These are phyloP conservation scores for Candida golubevii DNA, from an alignment of 805 yeast genomes.

Conservation along the genomic window DNA sequence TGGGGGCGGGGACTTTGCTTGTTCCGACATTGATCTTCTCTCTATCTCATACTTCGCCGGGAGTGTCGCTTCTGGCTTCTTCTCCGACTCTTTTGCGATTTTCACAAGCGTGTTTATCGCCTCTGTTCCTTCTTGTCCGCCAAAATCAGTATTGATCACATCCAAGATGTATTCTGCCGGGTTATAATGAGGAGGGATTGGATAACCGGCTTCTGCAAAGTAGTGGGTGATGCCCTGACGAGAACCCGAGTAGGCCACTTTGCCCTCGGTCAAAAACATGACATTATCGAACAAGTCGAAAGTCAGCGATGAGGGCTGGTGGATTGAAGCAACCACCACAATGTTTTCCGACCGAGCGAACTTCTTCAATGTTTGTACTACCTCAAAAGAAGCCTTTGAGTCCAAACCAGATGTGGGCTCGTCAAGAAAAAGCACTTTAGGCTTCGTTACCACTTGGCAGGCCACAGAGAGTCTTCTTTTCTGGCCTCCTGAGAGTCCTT, in stretches of 20 bases:
- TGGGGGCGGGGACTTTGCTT: background rate
- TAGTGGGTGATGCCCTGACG: slow-evolving; percentile 42
- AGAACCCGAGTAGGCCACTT: slow-evolving; percentile 42
- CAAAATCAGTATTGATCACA: slow-evolving; percentile 26
- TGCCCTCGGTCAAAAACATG: slow-evolving; percentile 62
- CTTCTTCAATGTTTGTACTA: slow-evolving; percentile 56
- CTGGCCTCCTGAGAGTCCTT: slow-evolving; percentile 83
- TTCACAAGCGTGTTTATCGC: slow-evolving; percentile 4
- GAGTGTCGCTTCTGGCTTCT: background rate
- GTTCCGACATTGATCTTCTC: background rate
- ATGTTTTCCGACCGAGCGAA: slow-evolving; percentile 47
- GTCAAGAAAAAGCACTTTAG: slow-evolving; percentile 71
- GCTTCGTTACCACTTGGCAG: slow-evolving; percentile 70
- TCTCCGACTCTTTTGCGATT: background rate
- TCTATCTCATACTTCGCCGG: background rate
- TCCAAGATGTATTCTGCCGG: slow-evolving; percentile 29
- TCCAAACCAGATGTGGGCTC: slow-evolving; percentile 89
- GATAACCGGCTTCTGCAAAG: slow-evolving; percentile 34
- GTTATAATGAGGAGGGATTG: slow-evolving; percentile 19
- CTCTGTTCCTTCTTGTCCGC: background rate
- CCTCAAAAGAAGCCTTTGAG: slow-evolving; percentile 64
- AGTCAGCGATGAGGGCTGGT: slow-evolving; percentile 81
- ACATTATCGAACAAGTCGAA: slow-evolving; percentile 62
- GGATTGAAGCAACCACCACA: slow-evolving; percentile 70
- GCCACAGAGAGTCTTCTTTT: slow-evolving; percentile 74